Conservation (phyloP, 441 rosid species). For the Adansonia grandidieri region DNA sequence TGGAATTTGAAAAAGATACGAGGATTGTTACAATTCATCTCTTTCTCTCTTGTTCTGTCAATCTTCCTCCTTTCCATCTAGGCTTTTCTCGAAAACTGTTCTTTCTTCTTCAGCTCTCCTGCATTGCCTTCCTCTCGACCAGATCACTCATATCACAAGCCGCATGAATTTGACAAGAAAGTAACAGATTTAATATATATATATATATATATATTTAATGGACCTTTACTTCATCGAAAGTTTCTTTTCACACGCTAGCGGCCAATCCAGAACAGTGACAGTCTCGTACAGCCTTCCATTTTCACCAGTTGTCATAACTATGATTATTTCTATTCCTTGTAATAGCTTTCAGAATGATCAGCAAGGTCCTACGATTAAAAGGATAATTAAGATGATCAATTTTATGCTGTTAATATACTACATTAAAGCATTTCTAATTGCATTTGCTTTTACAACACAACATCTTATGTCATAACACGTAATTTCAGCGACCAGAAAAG, state of each 20-base stretch:
- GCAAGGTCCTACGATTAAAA: constrained; percentile 40
- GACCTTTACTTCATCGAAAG: constrained; percentile 70
- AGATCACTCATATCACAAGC: too few relatives aligned
- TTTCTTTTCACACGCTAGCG: constrained; percentile 69
- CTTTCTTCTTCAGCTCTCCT: too few relatives aligned
- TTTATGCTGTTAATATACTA: background rate
- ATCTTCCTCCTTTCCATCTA: too few relatives aligned
- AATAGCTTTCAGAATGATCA: constrained; percentile 66
- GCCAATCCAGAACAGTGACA: constrained; percentile 63
- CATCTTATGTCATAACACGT: background rate
- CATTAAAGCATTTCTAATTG: background rate
- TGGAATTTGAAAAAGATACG: too few relatives aligned
- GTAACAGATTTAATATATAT: too few relatives aligned
- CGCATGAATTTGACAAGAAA: too few relatives aligned
- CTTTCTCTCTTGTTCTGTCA: too few relatives aligned
- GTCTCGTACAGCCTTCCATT: constrained; percentile 49
- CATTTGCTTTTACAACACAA: background rate
- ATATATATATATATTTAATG: background rate
- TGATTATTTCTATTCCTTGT: constrained; percentile 60
- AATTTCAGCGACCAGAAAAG: background rate
- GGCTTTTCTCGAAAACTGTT: too few relatives aligned
- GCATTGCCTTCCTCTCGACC: too few relatives aligned
- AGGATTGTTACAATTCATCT: too few relatives aligned
- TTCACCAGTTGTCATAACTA: constrained; percentile 51
- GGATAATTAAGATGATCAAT: constrained; percentile 13